Percentiles rank a stretch among this genome's conserved stretches.
These are phyloP conservation scores for Nevesoporus exiguus DNA, from an alignment of 768 basidiomycete species.

Conservation along the genomic window DNA sequence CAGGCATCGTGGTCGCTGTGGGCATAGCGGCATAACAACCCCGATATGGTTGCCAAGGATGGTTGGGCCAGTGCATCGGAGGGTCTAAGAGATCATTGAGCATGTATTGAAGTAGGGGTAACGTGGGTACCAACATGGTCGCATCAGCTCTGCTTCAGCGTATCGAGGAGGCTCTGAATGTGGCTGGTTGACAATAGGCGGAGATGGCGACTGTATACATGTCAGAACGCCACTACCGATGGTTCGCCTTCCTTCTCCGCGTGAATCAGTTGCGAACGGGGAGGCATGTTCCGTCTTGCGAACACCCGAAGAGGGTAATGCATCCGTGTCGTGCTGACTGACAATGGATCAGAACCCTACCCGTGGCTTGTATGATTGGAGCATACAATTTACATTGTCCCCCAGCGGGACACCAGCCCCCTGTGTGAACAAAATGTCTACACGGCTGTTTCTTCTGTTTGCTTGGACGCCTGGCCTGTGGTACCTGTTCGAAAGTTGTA, in stretches of 20 bases:
- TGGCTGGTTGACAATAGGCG: not conserved
- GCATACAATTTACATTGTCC: slow-evolving; percentile 42
- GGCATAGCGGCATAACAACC: slow-evolving; percentile 31
- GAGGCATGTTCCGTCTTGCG: slow-evolving; percentile 7
- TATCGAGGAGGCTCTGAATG: slow-evolving; percentile 25
- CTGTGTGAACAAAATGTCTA: slow-evolving; percentile 40
- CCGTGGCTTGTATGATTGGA: slow-evolving; percentile 1
- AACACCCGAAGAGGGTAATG: slow-evolving; percentile 19
- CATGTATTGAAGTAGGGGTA: not conserved
- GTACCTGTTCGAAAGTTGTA: slow-evolving; percentile 10
- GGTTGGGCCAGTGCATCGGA: slow-evolving; percentile 15
- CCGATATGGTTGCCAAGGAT: slow-evolving; percentile 17
- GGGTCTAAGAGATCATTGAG: slow-evolving; percentile 7
- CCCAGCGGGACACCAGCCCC: slow-evolving; percentile 42
- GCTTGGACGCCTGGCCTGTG: not conserved
- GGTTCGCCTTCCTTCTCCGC: slow-evolving; percentile 13
- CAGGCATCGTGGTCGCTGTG: slow-evolving; percentile 6
- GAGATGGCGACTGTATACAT: slow-evolving; percentile 13
- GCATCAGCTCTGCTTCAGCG: slow-evolving; percentile 30
- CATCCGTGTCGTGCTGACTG: slow-evolving; percentile 23
- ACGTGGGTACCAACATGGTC: slow-evolving; percentile 30
- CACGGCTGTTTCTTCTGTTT: slow-evolving; percentile 37
- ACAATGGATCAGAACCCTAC: not conserved
- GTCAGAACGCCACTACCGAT: slow-evolving; percentile 28
- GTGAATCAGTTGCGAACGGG: slow-evolving; percentile 4